Percentiles rank a stretch among this genome's conserved stretches.
These are phyloP conservation scores for Symmetrospora coprosmae DNA, from an alignment of 768 basidiomycete species.

Conservation along the genomic window DNA sequence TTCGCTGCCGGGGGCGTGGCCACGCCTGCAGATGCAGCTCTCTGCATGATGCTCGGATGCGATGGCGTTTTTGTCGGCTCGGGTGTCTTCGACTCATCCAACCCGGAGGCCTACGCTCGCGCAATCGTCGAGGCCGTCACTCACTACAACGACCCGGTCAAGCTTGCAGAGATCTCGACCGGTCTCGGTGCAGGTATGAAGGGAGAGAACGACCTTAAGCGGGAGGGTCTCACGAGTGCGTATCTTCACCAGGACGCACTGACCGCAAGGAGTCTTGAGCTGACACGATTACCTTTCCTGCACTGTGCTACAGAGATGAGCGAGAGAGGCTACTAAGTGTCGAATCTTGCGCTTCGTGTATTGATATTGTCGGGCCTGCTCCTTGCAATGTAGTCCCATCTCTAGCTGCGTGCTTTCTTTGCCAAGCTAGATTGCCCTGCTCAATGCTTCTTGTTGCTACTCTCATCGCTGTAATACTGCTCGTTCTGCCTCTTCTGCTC, in stretches of 20 bases:
- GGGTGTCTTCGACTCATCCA: constrained; percentile 90
- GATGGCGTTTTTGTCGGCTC: constrained; percentile 89
- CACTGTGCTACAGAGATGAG: constrained; percentile 21
- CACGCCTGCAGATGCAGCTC: constrained; percentile 69
- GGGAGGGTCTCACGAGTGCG: constrained; percentile 14
- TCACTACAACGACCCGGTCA: constrained; percentile 85
- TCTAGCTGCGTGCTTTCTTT: no score
- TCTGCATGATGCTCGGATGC: constrained; percentile 97
- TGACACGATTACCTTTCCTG: not conserved
- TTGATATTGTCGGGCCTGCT: no score
- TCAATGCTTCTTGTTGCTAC: no score
- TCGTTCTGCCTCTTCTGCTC: no score
- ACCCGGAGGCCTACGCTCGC: constrained; percentile 81
- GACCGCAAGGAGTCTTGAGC: not conserved
- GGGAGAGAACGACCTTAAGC: constrained; percentile 26
- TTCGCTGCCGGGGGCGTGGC: constrained; percentile 64
- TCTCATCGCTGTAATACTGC: no score
- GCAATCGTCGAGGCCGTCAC: constrained; percentile 97
- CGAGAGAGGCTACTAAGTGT: constrained; percentile 6
- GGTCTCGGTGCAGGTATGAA: constrained; percentile 32
- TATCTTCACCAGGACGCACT: not conserved
- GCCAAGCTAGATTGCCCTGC: no score
- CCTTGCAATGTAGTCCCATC: no score
- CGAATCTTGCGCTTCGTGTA: no score
- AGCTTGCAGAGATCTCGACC: constrained; percentile 65